Conservation (phyloP, 345 rosid species). For the Sonneratia alba region DNA sequence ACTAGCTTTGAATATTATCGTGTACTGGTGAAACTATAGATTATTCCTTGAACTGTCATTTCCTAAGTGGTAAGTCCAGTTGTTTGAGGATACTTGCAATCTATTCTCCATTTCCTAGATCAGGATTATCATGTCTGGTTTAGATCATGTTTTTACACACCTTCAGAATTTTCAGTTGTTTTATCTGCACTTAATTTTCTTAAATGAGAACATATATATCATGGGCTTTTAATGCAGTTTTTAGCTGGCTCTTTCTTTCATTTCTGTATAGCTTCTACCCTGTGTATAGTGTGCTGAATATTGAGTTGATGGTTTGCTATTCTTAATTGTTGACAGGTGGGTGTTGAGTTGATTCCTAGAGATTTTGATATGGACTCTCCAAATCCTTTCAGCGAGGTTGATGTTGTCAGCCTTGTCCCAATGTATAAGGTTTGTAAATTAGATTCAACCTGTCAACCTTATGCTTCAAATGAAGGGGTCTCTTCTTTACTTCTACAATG, state of each 20-base stretch:
- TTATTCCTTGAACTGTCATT: neutral
- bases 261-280: neutral
- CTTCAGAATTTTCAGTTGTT: neutral
- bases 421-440: conserved; percentile 69
- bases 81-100: neutral
- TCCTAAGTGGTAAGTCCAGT: neutral
- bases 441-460: neutral
- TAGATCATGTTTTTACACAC: neutral
- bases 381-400: conserved; percentile 68
- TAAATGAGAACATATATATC: neutral
- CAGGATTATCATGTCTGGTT: neutral
- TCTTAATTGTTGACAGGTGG: conserved; percentile 44
- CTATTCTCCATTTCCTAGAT: neutral
- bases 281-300: neutral
- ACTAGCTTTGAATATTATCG: neutral
- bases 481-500: conserved; percentile 8
- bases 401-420: conserved; percentile 83
- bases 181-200: neutral
- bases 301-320: neutral
- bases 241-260: neutral
- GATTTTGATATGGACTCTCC: conserved; percentile 97
- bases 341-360: conserved; percentile 89
- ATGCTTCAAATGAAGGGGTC: neutral
- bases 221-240: neutral
- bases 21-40: neutral